Conservation (phyloP, 148 eudicot species). For the Chenopodium formosanum region DNA sequence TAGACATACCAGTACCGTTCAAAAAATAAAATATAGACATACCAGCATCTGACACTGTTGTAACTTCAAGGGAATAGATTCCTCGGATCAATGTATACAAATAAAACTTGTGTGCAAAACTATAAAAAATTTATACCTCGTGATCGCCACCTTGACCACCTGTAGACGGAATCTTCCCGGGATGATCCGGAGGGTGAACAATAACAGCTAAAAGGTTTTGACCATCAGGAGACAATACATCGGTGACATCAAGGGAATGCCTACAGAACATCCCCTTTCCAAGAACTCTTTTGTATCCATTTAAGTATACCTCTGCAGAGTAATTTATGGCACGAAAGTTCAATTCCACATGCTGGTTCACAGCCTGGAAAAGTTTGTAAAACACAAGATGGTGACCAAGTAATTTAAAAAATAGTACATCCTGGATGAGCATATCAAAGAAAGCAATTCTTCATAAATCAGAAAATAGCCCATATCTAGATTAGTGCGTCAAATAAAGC, state of each 20-base stretch:
- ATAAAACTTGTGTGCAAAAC: not conserved
- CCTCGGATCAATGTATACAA: not conserved
- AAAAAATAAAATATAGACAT: not conserved
- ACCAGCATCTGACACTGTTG: not conserved
- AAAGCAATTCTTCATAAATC: not conserved
- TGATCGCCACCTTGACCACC: slow-evolving; percentile 99
- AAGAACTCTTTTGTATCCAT: slow-evolving; percentile 75
- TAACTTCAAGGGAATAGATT: not conserved
- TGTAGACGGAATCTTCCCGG: slow-evolving; percentile 76
- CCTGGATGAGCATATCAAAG: not conserved
- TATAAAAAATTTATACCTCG: slow-evolving; percentile 48
- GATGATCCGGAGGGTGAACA: slow-evolving; percentile 97
- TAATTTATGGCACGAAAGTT: slow-evolving; percentile 93
- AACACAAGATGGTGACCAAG: not conserved
- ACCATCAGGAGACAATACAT: slow-evolving; percentile 65
- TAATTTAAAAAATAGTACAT: too few relatives aligned
- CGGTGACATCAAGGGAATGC: slow-evolving; percentile 79
- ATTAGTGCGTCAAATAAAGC: not conserved
- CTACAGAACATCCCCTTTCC: slow-evolving; percentile 98
- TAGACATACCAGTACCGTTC: not conserved
- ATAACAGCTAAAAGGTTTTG: slow-evolving; percentile 86
- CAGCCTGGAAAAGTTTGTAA: slow-evolving; percentile 43
- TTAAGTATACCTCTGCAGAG: slow-evolving; percentile 84
- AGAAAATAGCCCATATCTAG: not conserved
- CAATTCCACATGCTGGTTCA: slow-evolving; percentile 73